A percentile compares a stretch with the other conserved stretches of the same genome.
Evolutionary conservation across 257 asterid species (phyloP).

Genomic region (Nicotiana benthamiana): DNA sequence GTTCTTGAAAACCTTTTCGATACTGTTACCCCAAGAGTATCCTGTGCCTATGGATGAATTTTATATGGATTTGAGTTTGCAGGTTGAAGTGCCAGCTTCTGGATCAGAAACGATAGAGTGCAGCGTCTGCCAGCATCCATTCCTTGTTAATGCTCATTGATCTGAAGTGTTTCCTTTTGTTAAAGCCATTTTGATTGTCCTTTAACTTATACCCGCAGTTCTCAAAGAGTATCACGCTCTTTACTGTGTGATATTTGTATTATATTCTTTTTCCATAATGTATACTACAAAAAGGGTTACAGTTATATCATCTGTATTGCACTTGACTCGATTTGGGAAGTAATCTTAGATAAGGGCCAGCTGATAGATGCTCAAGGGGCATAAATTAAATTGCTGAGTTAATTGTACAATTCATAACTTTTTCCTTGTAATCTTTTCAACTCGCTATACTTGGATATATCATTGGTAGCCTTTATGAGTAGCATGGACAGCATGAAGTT

Average conservation of each 20-base stretch:
- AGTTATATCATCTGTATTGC: background rate
- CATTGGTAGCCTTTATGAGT: background rate
- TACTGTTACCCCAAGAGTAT: background rate
- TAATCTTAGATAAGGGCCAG: background rate
- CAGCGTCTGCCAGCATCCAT: slow-evolving; percentile 60
- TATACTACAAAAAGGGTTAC: background rate
- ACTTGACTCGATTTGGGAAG: background rate
- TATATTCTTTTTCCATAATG: background rate
- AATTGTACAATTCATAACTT: background rate
- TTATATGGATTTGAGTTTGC: background rate
- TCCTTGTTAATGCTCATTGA: slow-evolving; percentile 46
- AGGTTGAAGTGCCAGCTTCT: slow-evolving; percentile 7
- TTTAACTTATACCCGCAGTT: background rate
- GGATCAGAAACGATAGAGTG: slow-evolving; percentile 52
- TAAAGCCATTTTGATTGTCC: background rate
- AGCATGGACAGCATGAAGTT: background rate
- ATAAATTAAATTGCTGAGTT: background rate
- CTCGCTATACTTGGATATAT: background rate
- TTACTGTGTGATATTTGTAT: background rate
- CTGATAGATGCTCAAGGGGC: background rate
- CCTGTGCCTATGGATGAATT: background rate
- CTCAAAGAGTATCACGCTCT: background rate
- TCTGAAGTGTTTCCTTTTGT: background rate
- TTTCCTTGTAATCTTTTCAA: background rate
- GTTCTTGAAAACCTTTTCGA: background rate